These are phyloP conservation scores for Suillus subalutaceus DNA, from an alignment of 768 basidiomycete genomes.

Conservation along the genomic window DNA sequence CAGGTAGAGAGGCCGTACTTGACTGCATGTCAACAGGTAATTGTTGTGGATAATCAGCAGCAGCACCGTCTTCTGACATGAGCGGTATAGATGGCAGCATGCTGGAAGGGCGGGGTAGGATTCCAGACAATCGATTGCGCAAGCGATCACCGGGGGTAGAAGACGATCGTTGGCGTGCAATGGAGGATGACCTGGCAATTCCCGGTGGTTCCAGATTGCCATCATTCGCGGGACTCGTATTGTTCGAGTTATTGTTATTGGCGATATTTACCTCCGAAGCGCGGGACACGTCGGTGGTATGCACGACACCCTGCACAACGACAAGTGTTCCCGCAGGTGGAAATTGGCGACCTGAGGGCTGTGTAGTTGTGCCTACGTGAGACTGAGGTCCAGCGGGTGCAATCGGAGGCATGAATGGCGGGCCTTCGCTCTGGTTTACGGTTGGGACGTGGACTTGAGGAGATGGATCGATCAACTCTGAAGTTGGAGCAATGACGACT, in stretches of 20 bases:
- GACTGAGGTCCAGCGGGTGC: constrained; percentile 13
- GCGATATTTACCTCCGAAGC: constrained; percentile 26
- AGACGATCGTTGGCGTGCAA: constrained; percentile 35
- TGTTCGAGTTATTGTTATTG: constrained; percentile 17
- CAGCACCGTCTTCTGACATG: constrained; percentile 1
- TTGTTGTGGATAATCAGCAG: constrained; percentile 12
- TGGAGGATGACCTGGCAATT: constrained; percentile 9
- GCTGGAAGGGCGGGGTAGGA: constrained; percentile 42
- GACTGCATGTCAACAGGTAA: constrained; percentile 5
- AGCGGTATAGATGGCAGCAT: constrained; percentile 29
- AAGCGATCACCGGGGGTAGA: constrained; percentile 28
- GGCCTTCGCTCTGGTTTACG: constrained; percentile 17
- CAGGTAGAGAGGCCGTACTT: background rate
- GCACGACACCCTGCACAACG: constrained; percentile 82
- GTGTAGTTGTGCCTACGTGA: constrained; percentile 24
- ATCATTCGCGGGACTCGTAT: constrained; percentile 11
- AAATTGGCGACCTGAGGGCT: constrained; percentile 46
- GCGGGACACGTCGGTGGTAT: constrained; percentile 68
- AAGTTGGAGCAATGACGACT: constrained; percentile 24
- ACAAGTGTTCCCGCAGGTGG: constrained; percentile 79
- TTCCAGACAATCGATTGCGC: constrained; percentile 37
- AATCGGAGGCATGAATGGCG: constrained; percentile 17
- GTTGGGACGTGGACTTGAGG: constrained; percentile 13
- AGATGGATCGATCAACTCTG: constrained; percentile 12
- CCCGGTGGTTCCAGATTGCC: constrained; percentile 11